These are phyloP conservation scores for Mortierella hygrophila DNA, from an alignment of 192 early-diverging fungal species.

Conservation along the genomic window DNA sequence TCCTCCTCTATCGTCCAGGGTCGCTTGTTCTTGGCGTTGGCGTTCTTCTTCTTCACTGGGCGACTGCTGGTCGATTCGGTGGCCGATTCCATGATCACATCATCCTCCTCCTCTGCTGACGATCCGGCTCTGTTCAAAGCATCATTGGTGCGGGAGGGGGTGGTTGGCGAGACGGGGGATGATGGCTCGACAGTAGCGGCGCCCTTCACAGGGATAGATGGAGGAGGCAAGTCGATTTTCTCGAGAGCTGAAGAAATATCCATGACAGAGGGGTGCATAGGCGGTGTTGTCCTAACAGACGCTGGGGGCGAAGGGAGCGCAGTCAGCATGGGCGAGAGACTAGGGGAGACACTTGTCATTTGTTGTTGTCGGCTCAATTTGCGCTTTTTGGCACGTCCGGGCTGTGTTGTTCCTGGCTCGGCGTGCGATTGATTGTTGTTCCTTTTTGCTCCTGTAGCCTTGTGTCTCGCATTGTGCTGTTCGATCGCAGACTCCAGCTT, in stretches of 20 bases:
- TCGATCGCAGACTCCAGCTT: constrained; percentile 6
- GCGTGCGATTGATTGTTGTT: constrained; percentile 4
- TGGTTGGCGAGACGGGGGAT: constrained; percentile 32
- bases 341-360: background rate
- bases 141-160: background rate
- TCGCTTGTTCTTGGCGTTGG: constrained; percentile 35
- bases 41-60: background rate
- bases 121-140: background rate
- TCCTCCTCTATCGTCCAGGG: constrained; percentile 53
- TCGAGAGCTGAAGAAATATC: constrained; percentile 12
- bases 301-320: constrained; percentile 41
- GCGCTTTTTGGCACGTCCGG: constrained; percentile 14
- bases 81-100: constrained; percentile 6
- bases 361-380: constrained; percentile 31
- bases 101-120: background rate
- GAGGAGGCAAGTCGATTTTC: constrained; percentile 7
- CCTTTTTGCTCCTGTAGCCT: background rate
- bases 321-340: constrained; percentile 15
- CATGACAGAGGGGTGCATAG: constrained; percentile 19
- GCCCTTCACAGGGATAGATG: background rate
- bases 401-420: background rate
- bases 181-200: background rate
- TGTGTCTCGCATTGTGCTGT: constrained; percentile 8
- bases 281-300: constrained; percentile 33
- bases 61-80: background rate